Evolutionary conservation across 257 asterid genomes (phyloP), one percentile per base, ranked within the genome.

Genomic region (Solanum paucissectum): DNA sequence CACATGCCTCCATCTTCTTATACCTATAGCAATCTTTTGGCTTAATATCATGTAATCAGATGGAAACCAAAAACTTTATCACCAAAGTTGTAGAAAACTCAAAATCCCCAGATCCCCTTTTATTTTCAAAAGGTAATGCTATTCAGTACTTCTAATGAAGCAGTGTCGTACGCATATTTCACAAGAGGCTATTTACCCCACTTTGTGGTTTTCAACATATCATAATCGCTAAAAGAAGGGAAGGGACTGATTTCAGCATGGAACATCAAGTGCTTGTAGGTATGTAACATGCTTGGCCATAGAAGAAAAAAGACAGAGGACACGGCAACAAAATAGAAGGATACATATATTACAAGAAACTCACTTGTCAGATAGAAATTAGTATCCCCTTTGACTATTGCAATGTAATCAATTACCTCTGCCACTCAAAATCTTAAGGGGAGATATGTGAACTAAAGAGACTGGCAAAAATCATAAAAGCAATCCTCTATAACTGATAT

Each of bases 1-100:
- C 88, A 86, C 93, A 91, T 18, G 87, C 86, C 87, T 89, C 92
- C 91, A 91, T 89, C 87, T 90, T 91, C 88, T 90, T 87, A 86
- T 91, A 89, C 93, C 93, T 91, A 29, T 46, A 81, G 85, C 68
- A 81, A 81, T 29, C 29, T 46, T 44, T 18, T 81, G 68, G 27
- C 36, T 81, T 29, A 16, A 46, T 25, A 79, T 77, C 64, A 77
- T 5, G 27, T 16, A 49, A 81, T 49, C 68, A 49, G 69, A 81
- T 46, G 69, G 85, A 81, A 52, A 29, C 29, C 44, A 81, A 29
- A 27, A 81, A 18, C 85, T 18, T 49, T 52, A 81, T 27, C 69
- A 81, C 42, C 40, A 29, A 81, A 81, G 68, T 29, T 20, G 9
- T 46, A 49, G 29, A 18, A 5, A 81, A 46, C 5, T 27, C 66